These are phyloP conservation scores for Spencermartinsiella ligniputridi DNA, from an alignment of 1,139 yeast genomes.

Conservation along the genomic window DNA sequence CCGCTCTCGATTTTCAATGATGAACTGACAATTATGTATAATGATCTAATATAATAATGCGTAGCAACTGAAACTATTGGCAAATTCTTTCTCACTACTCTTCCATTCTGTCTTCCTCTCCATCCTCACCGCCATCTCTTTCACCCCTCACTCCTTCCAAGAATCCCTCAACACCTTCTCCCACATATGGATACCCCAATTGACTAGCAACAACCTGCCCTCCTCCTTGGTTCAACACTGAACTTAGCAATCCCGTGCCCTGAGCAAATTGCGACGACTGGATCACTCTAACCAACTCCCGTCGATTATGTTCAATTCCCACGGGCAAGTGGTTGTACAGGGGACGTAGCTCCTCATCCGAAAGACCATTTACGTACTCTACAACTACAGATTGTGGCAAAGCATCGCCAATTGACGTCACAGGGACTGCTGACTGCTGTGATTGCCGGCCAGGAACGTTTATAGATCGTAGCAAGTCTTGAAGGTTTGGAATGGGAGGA, in stretches of 20 bases:
- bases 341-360: constrained; percentile 37
- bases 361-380: constrained; percentile 38
- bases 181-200: constrained; percentile 48
- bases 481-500: neutral
- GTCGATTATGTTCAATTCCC: constrained; percentile 39
- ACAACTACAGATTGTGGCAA: constrained; percentile 40
- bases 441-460: neutral
- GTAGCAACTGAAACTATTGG: too few relatives aligned
- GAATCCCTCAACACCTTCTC: constrained; percentile 58
- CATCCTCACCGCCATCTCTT: constrained; percentile 22
- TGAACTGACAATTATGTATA: too few relatives aligned
- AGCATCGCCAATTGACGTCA: constrained; percentile 38
- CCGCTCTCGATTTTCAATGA: too few relatives aligned
- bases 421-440: constrained; percentile 17
- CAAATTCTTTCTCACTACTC: too few relatives aligned
- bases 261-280: constrained; percentile 53
- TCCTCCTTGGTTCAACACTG: constrained; percentile 46
- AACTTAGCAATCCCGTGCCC: constrained; percentile 43
- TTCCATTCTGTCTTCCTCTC: neutral
- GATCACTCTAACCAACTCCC: constrained; percentile 43
- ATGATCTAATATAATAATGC: too few relatives aligned
- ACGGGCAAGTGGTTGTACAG: constrained; percentile 46
- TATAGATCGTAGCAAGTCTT: constrained; percentile 15
- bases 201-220: constrained; percentile 51
- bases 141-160: constrained; percentile 43